Evolutionary conservation across 208 protist genomes (phyloP).

Genomic region (Wallacemonas rigidus): DNA sequence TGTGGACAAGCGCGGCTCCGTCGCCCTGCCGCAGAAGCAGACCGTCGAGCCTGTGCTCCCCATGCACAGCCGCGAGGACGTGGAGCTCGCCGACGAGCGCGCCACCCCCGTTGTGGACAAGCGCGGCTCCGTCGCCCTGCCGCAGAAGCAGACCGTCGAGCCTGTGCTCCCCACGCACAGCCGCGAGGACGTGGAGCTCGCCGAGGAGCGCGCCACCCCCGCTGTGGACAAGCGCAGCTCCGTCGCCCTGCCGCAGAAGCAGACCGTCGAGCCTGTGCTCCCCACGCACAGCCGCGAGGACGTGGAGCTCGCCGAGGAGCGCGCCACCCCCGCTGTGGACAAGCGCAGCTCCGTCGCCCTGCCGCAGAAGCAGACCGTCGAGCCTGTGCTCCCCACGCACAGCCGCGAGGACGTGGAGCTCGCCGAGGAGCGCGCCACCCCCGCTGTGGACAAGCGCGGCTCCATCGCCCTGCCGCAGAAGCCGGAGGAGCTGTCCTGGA

Average conservation of each 20-base stretch:
- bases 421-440: not conserved
- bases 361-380: constrained; percentile 2
- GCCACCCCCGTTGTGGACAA: not conserved
- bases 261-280: not conserved
- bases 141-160: not conserved
- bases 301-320: not conserved
- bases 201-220: not conserved
- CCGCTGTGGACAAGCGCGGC: not conserved
- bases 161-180: not conserved
- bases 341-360: constrained; percentile 14
- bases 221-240: constrained; percentile 6
- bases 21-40: constrained; percentile 12
- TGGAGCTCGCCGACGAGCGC: not conserved
- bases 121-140: constrained; percentile 17
- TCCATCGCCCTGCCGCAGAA: not conserved
- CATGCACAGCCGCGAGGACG: constrained; percentile 1
- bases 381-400: constrained; percentile 3
- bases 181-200: not conserved
- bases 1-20: constrained; percentile 13
- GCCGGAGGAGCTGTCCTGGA: not conserved
- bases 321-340: not conserved
- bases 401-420: not conserved
- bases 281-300: constrained; percentile 3
- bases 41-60: not conserved
- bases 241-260: constrained; percentile 15